Conservation (phyloP, 2,329 filamentous ascomycete genomes). For the Ceratocystis alfenasii region DNA sequence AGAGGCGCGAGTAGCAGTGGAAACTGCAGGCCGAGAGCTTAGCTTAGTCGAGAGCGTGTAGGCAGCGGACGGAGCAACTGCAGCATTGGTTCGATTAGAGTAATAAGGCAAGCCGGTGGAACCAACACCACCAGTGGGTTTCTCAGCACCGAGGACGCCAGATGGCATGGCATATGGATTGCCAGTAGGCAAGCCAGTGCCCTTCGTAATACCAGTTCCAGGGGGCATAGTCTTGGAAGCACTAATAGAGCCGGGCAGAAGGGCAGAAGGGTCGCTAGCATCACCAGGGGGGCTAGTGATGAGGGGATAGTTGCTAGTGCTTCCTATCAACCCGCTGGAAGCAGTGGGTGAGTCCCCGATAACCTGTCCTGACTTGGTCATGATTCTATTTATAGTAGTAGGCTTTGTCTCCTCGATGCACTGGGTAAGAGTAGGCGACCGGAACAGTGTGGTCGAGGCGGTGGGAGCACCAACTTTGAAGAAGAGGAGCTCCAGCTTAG, state of each 20-base stretch:
- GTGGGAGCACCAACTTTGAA: slow-evolving; percentile 33
- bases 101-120: not conserved
- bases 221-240: not conserved
- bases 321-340: not conserved
- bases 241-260: not conserved
- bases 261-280: not conserved
- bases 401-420: slow-evolving; percentile 27
- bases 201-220: not conserved
- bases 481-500: slow-evolving; percentile 31
- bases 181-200: not conserved
- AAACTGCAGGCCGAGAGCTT: not conserved
- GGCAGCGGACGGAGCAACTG: not conserved
- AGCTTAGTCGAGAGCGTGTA: not conserved
- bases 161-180: not conserved
- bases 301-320: not conserved
- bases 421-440: slow-evolving; percentile 30
- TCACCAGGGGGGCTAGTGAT: not conserved
- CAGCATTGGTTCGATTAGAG: not conserved
- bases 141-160: not conserved
- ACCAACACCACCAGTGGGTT: not conserved
- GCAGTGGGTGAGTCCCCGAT: slow-evolving; percentile 6
- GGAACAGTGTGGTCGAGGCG: slow-evolving; percentile 32
- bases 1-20: not conserved
- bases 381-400: slow-evolving; percentile 12
- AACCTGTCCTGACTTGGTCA: not conserved